phyloP scores from a whole-genome alignment of 208 protist species.

The Trypanosoma cruzi region DNA sequence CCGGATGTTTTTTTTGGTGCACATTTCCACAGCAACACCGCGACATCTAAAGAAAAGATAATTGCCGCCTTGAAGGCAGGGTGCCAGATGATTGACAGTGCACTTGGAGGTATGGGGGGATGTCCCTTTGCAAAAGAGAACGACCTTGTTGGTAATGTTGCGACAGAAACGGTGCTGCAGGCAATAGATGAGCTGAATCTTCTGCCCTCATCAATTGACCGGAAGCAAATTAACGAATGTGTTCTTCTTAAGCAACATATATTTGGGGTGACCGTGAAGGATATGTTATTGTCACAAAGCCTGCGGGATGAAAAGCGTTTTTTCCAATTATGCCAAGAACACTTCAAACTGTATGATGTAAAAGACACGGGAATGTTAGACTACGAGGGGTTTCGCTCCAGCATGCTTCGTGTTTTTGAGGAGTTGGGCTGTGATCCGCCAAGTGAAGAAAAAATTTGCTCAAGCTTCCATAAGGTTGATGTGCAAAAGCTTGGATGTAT shows the following conservation, averaged over 20 bases:
- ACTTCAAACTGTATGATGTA: constrained; percentile 29
- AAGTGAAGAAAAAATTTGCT: constrained; percentile 29
- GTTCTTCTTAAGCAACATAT: constrained; percentile 40
- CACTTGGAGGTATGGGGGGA: constrained; percentile 44
- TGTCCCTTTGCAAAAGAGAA: constrained; percentile 41
- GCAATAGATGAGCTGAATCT: constrained; percentile 17
- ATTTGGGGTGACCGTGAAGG: constrained; percentile 43
- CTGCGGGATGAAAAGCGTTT: constrained; percentile 32
- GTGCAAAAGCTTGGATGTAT: constrained; percentile 29
- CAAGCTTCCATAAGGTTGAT: constrained; percentile 31
- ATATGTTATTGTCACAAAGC: constrained; percentile 35
- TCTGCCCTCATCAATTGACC: constrained; percentile 19
- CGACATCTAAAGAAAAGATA: constrained; percentile 28
- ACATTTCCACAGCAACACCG: constrained; percentile 39
- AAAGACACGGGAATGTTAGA: constrained; percentile 15
- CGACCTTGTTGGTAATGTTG: constrained; percentile 38
- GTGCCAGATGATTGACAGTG: constrained; percentile 35
- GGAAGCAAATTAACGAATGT: constrained; percentile 19
- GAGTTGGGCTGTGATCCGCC: constrained; percentile 28
- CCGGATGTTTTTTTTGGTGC: constrained; percentile 31
- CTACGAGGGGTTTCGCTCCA: constrained; percentile 19
- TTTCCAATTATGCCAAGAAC: constrained; percentile 24
- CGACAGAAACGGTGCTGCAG: constrained; percentile 33
- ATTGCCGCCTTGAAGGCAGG: constrained; percentile 27
- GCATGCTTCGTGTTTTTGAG: constrained; percentile 27